A percentile compares a stretch with the other conserved stretches of the same genome.
Conservation (phyloP, 306 rosid species). For the Rosa rugosa region DNA sequence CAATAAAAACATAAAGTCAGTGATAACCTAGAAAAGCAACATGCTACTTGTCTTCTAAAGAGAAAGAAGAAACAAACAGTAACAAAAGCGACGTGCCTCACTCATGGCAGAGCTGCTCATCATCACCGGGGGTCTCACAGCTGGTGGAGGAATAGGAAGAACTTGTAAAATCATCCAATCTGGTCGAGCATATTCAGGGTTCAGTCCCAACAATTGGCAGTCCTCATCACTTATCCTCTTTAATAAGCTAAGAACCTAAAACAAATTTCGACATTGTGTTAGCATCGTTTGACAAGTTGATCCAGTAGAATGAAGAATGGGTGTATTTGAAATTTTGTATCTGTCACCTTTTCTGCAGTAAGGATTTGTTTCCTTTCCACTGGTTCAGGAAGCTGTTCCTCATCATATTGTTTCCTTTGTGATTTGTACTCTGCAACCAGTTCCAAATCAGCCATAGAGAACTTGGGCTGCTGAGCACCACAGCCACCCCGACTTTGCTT, state of each 20-base stretch:
- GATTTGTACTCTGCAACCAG: slow-evolving; percentile 82
- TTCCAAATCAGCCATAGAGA: slow-evolving; percentile 81
- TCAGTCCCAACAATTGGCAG: slow-evolving; percentile 80
- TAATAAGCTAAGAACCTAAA: slow-evolving; percentile 82
- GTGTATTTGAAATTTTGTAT: slow-evolving; percentile 14
- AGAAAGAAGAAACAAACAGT: neutral
- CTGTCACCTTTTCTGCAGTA: slow-evolving; percentile 79
- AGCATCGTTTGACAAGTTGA: slow-evolving; percentile 12
- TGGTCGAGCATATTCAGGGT: slow-evolving; percentile 91
- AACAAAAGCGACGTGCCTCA: slow-evolving; percentile 62
- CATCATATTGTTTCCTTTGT: slow-evolving; percentile 84
- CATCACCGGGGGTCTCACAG: slow-evolving; percentile 98
- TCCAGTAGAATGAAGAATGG: neutral
- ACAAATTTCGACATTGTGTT: slow-evolving; percentile 24
- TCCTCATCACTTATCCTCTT: slow-evolving; percentile 95
- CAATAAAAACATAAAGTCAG: slow-evolving; percentile 27
- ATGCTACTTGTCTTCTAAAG: neutral
- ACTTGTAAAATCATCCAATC: slow-evolving; percentile 99
- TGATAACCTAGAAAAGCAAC: neutral
- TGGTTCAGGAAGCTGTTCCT: slow-evolving; percentile 91
- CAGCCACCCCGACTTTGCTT: slow-evolving; percentile 92
- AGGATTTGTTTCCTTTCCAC: slow-evolving; percentile 95
- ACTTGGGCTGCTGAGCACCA: slow-evolving; percentile 97
- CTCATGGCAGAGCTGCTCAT: slow-evolving; percentile 95
- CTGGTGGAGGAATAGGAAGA: slow-evolving; percentile 96